Conservation (phyloP, 306 rosid genomes). For the Oemleria cerasiformis region DNA sequence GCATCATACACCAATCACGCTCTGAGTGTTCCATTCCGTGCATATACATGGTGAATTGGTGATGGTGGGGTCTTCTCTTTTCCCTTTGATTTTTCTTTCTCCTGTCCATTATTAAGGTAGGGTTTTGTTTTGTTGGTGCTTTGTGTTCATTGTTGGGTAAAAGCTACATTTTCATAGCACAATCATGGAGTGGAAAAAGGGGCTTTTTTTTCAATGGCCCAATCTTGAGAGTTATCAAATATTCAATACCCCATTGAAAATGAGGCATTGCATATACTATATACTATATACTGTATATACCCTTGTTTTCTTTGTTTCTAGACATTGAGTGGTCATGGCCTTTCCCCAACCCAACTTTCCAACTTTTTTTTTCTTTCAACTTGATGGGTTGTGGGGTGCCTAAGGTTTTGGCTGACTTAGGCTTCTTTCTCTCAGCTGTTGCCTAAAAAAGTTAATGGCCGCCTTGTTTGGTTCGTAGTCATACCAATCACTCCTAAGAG, state of each 20-base stretch:
- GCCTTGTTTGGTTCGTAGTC: conserved; percentile 13
- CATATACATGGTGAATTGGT: neutral
- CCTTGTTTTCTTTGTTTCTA: conserved; percentile 7
- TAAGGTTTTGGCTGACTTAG: conserved; percentile 21
- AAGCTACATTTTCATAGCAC: conserved; percentile 19
- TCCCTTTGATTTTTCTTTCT: conserved; percentile 12
- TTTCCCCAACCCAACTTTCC: conserved; percentile 21
- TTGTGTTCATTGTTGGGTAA: conserved; percentile 12
- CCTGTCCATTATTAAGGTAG: conserved; percentile 14
- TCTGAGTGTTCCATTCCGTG: neutral
- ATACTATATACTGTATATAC: no score
- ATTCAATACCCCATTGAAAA: neutral
- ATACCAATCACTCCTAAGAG: neutral
- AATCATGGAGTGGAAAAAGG: conserved; percentile 27
- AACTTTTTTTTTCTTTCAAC: conserved; percentile 2
- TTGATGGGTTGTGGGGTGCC: conserved; percentile 8
- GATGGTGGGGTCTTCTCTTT: conserved; percentile 15
- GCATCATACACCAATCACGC: conserved; percentile 39
- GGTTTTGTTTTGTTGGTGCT: neutral
- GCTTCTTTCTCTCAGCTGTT: conserved; percentile 9
- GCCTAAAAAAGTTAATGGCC: conserved; percentile 26
- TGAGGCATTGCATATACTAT: neutral
- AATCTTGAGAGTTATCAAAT: conserved; percentile 7
- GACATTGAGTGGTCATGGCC: conserved; percentile 13
- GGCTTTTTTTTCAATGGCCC: conserved; percentile 14